These are phyloP conservation scores for Neofusicoccum parvum DNA, from an alignment of 2,329 filamentous ascomycete genomes.

Conservation along the genomic window DNA sequence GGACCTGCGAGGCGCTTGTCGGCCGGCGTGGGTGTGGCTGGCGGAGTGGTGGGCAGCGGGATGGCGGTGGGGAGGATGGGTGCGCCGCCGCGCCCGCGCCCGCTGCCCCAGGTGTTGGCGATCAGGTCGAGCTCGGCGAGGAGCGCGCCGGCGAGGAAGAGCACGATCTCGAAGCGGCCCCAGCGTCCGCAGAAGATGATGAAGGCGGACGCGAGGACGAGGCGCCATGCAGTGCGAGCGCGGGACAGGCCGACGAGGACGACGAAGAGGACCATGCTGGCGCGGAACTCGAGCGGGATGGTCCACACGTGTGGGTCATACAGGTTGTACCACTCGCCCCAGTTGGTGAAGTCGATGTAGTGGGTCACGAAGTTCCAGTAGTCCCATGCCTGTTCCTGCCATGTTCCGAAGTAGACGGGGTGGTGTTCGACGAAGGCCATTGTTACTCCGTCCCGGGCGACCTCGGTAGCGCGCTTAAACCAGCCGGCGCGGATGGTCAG, in stretches of 20 bases:
- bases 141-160: constrained; percentile 41
- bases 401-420: constrained; percentile 23
- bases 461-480: constrained; percentile 28
- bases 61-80: background rate
- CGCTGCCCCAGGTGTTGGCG: constrained; percentile 6
- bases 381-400: constrained; percentile 31
- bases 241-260: constrained; percentile 24
- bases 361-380: constrained; percentile 34
- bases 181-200: constrained; percentile 27
- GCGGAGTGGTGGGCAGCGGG: background rate
- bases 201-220: constrained; percentile 21
- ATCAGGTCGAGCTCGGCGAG: constrained; percentile 41
- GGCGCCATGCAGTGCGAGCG: constrained; percentile 24
- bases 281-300: constrained; percentile 40
- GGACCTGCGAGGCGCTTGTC: background rate
- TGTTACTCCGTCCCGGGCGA: constrained; percentile 29
- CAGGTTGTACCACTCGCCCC: constrained; percentile 17
- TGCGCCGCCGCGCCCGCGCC: background rate
- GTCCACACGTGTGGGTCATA: constrained; percentile 42
- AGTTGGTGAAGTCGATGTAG: constrained; percentile 21
- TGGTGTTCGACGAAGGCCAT: constrained; percentile 25
- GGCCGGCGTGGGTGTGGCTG: background rate
- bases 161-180: constrained; percentile 27
- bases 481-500: constrained; percentile 24
- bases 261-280: constrained; percentile 30